Conservation (phyloP, 306 rosid genomes). For the Corylus avellana region DNA sequence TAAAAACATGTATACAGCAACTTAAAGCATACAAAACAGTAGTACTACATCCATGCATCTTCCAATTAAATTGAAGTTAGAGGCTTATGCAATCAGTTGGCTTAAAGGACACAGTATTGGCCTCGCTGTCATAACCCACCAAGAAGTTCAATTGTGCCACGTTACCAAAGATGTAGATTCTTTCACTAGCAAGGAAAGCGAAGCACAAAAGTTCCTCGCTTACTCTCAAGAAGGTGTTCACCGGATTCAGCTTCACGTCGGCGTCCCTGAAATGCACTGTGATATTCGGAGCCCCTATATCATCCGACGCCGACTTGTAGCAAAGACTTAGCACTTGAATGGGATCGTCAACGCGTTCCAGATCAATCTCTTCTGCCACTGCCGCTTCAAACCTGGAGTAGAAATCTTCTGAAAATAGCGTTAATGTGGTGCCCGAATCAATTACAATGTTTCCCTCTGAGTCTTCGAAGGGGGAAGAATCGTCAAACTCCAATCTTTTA, state of each 20-base stretch:
- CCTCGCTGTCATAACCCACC: constrained; percentile 53
- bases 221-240: constrained; percentile 36
- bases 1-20: too few species aligned
- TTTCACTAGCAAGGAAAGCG: constrained; percentile 3
- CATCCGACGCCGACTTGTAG: constrained; percentile 10
- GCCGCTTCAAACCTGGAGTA: constrained; percentile 28
- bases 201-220: constrained; percentile 37
- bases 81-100: constrained; percentile 30
- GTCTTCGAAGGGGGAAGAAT: neutral
- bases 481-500: neutral
- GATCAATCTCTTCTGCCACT: neutral
- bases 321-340: constrained; percentile 4
- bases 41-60: too few species aligned
- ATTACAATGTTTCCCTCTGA: constrained; percentile 35
- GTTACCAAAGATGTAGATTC: constrained; percentile 44
- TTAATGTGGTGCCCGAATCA: constrained; percentile 43
- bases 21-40: too few species aligned
- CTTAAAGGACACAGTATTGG: constrained; percentile 41
- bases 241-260: constrained; percentile 26
- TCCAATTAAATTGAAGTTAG: too few species aligned
- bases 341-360: constrained; percentile 14
- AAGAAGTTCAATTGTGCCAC: constrained; percentile 46
- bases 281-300: constrained; percentile 14
- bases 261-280: constrained; percentile 45
- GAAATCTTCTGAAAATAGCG: constrained; percentile 21